These are phyloP conservation scores for Schizochytrium sp. DNA, from an alignment of 108 stramenopile species.

Conservation along the genomic window DNA sequence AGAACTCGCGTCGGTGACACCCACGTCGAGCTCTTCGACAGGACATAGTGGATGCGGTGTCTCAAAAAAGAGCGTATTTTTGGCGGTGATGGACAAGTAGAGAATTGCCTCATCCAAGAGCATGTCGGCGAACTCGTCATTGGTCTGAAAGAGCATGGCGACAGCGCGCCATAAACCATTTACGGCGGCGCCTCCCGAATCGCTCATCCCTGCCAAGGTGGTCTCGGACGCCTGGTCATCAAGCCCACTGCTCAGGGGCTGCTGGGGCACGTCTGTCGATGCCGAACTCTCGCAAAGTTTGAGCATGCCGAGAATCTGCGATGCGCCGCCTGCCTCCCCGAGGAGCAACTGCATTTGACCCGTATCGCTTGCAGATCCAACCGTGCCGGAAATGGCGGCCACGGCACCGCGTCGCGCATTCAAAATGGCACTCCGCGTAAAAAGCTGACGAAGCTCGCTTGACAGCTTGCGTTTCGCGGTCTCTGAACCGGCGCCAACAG, in stretches of 20 bases:
- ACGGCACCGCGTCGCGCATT: conserved; percentile 3
- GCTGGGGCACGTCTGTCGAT: neutral
- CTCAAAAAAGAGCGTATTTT: neutral
- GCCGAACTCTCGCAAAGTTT: neutral
- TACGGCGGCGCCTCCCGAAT: neutral
- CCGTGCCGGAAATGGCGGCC: neutral
- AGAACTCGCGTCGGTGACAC: neutral
- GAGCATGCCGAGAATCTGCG: conserved; percentile 11
- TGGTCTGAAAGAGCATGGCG: neutral
- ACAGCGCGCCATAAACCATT: neutral
- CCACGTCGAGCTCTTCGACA: neutral
- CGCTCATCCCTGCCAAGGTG: neutral
- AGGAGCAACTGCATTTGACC: neutral
- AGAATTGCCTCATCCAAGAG: conserved; percentile 1
- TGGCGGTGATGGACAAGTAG: neutral
- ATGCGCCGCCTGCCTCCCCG: conserved; percentile 10
- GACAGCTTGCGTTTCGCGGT: neutral
- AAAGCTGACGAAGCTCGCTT: neutral
- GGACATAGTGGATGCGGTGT: conserved; percentile 3
- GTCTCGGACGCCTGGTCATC: neutral
- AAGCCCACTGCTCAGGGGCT: neutral
- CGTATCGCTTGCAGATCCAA: neutral
- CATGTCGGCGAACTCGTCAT: conserved; percentile 11
- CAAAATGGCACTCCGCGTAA: neutral
- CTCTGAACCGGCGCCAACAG: neutral